These are phyloP conservation scores for Platanthera guangdongensis DNA, from an alignment of 106 monocot genomes.

Conservation along the genomic window DNA sequence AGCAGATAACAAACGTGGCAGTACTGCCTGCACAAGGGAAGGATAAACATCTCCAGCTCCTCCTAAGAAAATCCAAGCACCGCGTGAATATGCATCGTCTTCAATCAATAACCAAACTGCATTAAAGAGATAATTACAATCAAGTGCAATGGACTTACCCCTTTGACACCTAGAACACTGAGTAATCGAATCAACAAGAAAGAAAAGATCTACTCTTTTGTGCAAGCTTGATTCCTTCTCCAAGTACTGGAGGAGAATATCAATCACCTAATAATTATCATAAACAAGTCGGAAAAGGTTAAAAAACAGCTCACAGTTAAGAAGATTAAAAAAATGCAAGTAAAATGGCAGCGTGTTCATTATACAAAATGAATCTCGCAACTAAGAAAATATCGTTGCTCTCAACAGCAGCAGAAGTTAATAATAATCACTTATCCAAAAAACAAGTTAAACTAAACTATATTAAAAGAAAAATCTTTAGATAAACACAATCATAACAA, in stretches of 20 bases:
- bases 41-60: slow-evolving; percentile 67
- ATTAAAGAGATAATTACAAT: neutral
- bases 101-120: neutral
- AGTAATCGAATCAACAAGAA: slow-evolving; percentile 90
- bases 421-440: slow-evolving; percentile 3
- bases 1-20: slow-evolving; percentile 65
- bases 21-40: slow-evolving; percentile 62
- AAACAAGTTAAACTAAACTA: neutral
- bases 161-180: slow-evolving; percentile 62
- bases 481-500: slow-evolving; percentile 1
- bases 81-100: neutral
- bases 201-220: slow-evolving; percentile 76
- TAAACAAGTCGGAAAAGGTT: neutral
- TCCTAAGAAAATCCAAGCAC: slow-evolving; percentile 33
- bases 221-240: slow-evolving; percentile 73
- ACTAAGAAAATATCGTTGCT: neutral
- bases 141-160: slow-evolving; percentile 20
- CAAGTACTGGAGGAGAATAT: slow-evolving; percentile 67
- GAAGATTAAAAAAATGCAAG: neutral
- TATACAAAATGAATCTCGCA: neutral
- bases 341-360: neutral
- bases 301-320: neutral
- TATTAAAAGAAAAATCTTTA: neutral
- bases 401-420: neutral
- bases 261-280: slow-evolving; percentile 51